Evolutionary conservation across 2,329 filamentous ascomycete genomes (phyloP), one percentile per base, ranked within the genome.

Genomic region (Arachnomyces sp.): DNA sequence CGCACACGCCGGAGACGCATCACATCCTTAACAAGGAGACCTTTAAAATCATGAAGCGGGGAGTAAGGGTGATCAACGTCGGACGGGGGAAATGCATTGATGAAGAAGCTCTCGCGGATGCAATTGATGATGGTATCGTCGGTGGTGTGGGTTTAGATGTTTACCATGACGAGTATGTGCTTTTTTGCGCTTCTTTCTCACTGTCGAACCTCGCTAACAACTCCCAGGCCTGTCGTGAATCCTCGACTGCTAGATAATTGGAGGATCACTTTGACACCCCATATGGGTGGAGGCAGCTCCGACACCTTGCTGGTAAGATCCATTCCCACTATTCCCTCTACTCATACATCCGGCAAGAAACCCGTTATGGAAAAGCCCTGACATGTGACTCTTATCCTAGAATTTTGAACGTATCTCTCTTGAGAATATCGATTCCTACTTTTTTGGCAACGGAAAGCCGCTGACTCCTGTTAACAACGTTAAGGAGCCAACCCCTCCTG

Each of bases 41-140:
- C 49, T 84, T 88, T 54, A 66, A 65, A 39, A 70, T 74, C 49
- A 86, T 87, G 82, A 88, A 87, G 59, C 66, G 64, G 12, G 82
- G 81, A 29, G 71, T 83, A n/a, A 71, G 86, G 15, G 73, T 88
- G 30, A 69, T 87, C 53, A 89, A 88, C 64, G 86, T 84, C 1
- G 83, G 82, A 6, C 75, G 84, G 12, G 84, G 84, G 32, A 82
- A 81, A 16, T 75, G 87, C 40, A 80, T 88, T 53, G 80, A 88
- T 54, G 84, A 88, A 63, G 77, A 69, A 6, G 84, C 84, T 1
- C 72, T 89, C 3, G 84, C 85, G 3, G 64, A 74, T 36, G 83
- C 83, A 1, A 69, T 88, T 2, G 70, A 79, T 9, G 67, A 65
- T 4, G 82, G 83, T 2, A 72, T 74, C 38, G 81, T 89, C 37